phyloP scores from a whole-genome alignment of 2,329 filamentous ascomycete species.

The Microdochium trichocladiopsis region DNA sequence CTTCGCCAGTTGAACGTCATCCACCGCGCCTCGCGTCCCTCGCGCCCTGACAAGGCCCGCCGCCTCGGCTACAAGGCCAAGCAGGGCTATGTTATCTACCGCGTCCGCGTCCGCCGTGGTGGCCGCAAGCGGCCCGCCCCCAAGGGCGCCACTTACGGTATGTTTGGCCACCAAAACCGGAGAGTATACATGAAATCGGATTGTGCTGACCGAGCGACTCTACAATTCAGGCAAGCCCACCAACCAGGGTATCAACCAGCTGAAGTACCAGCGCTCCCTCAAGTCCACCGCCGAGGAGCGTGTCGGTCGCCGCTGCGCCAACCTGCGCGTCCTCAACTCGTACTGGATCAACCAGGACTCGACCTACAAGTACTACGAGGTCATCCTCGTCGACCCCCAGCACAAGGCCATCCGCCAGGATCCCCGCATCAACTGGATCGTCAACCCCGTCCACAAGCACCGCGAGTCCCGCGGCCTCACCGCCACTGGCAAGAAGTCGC shows the following conservation, averaged over 20 bases:
- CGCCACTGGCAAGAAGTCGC: constrained; percentile 98
- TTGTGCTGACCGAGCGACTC: constrained; percentile 7
- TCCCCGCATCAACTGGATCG: constrained; percentile 99
- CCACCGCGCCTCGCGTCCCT: constrained; percentile 96
- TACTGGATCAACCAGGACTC: constrained; percentile 99
- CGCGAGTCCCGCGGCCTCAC: constrained; percentile 96
- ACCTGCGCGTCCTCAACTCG: constrained; percentile 98
- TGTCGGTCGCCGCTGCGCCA: constrained; percentile 98
- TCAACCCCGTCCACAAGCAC: constrained; percentile 99
- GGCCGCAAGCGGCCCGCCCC: constrained; percentile 94
- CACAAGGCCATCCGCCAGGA: constrained; percentile 99
- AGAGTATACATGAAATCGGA: neutral
- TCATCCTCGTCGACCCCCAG: constrained; percentile 99
- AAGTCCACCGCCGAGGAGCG: constrained; percentile 98
- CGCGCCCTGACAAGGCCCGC: constrained; percentile 99
- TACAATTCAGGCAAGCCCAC: constrained; percentile 82
- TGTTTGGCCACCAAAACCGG: constrained; percentile 23
- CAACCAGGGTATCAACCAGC: constrained; percentile 99
- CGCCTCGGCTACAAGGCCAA: constrained; percentile 99
- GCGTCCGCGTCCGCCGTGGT: constrained; percentile 95
- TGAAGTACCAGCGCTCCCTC: constrained; percentile 99
- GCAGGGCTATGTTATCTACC: constrained; percentile 99
- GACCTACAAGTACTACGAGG: constrained; percentile 99
- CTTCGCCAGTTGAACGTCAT: constrained; percentile 99
- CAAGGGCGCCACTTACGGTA: constrained; percentile 99